Base-by-base conservation (phyloP, 495 filamentous ascomycete genomes). In the Viridothelium virens region DNA sequence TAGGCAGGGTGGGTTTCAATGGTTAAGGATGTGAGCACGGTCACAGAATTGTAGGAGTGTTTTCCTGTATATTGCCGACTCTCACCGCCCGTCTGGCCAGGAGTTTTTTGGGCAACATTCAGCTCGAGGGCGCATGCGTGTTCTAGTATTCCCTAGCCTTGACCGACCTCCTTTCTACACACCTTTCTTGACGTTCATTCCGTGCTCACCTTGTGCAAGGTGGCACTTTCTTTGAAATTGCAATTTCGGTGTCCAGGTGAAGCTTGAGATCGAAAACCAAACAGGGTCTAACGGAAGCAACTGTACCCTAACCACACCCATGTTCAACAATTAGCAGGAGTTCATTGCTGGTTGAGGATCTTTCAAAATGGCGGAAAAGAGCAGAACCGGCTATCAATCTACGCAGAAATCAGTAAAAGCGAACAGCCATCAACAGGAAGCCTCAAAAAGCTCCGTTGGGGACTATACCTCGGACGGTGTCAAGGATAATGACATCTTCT, bases 401-500 rank as follows among this genome's bases (percentile, higher is more conserved):
- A 34, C 53, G 31, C 53, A 33, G 36, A 59, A 33, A 5, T 59
- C 53, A 33, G 5, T 9, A 33, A 36, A 4, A 9, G 7, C 62
- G 7, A 63, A 63, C 2, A 14, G 6, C 25, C 33, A 14, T 33
- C 5, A 36, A 33, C 25, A 59, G 25, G 25, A 33, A 59, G 31
- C 36, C 31, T 59, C 53, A 33, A 59, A 18, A 34, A 59, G 56
- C 67, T 66, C 36, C 61, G 65, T 77, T 48, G 70, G 75, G 47
- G 84, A 85, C 72, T 90, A 88, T 76, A 83, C 82, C 31, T 89
- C 87, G 5, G 81, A 87, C 31, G 87, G 87, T 61, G 77, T 81
- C 61, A 69, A 63, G 61, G 86, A 91, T 77, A 84, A 89, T 76
- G 87, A 90, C 78, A 81, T 90, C 65, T 69, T 73, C 70, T 70